Conservation (phyloP, 441 rosid species). For the Biscutella laevigata region DNA sequence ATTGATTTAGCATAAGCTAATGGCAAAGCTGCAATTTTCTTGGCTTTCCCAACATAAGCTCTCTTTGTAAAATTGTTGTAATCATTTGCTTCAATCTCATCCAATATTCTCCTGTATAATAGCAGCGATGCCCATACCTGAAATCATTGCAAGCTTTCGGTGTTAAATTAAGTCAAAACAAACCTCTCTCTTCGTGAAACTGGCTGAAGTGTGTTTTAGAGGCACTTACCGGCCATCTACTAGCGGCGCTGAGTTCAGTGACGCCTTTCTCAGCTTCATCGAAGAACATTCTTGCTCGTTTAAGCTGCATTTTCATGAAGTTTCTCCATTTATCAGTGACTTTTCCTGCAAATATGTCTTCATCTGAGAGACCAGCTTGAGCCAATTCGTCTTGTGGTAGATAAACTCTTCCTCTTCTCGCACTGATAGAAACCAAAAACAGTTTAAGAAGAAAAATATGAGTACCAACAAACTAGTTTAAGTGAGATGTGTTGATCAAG, state of each 20-base stretch:
- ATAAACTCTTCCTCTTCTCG: slow-evolving; percentile 76
- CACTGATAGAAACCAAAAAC: slow-evolving; percentile 33
- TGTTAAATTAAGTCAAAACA: too few species aligned
- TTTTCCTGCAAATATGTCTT: slow-evolving; percentile 61
- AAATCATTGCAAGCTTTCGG: not conserved
- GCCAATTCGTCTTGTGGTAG: slow-evolving; percentile 77
- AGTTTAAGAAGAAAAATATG: not conserved
- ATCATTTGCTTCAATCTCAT: slow-evolving; percentile 81
- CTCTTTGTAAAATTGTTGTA: slow-evolving; percentile 68
- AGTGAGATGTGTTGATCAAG: not conserved
- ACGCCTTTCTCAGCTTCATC: slow-evolving; percentile 80
- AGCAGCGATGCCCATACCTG: slow-evolving; percentile 74
- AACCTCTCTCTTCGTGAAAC: too few species aligned
- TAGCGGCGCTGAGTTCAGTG: slow-evolving; percentile 53
- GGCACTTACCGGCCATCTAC: too few species aligned
- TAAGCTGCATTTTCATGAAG: slow-evolving; percentile 80
- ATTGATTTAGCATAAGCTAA: slow-evolving; percentile 51
- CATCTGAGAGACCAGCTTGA: slow-evolving; percentile 68
- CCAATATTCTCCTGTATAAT: slow-evolving; percentile 55
- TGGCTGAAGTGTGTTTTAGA: not conserved
- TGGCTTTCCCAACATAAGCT: too few species aligned
- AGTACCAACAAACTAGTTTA: not conserved
- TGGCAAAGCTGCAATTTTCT: too few species aligned
- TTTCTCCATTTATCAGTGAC: slow-evolving; percentile 76
- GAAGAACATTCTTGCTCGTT: slow-evolving; percentile 77